Evolutionary conservation across 192 early-diverging fungal species (phyloP).

Genomic region (Coemansia sp.): DNA sequence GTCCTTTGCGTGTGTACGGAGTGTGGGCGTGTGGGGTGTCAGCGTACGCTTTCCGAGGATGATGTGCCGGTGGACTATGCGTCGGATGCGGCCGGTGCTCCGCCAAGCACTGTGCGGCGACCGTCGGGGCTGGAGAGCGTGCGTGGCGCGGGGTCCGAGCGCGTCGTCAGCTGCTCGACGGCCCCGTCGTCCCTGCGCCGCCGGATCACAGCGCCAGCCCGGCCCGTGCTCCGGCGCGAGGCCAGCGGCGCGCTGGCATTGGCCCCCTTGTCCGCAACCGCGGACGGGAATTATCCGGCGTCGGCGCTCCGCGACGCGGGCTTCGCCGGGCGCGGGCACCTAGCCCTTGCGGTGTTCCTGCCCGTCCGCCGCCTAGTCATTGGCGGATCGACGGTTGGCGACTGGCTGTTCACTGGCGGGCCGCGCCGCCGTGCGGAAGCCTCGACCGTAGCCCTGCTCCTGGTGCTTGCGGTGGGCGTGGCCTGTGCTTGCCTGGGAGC

Average conservation of each 20-base stretch:
- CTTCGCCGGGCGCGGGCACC: background rate
- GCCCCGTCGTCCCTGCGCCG: background rate
- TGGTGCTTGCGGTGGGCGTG: slow-evolving; percentile 1
- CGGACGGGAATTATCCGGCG: background rate
- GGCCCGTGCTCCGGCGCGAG: background rate
- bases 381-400: background rate
- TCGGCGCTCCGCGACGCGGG: no score
- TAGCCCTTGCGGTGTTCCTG: slow-evolving; percentile 25
- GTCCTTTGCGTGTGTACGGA: slow-evolving; percentile 3
- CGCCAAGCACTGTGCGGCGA: background rate
- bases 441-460: slow-evolving; percentile 11
- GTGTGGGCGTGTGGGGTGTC: slow-evolving; percentile 15
- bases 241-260: background rate
- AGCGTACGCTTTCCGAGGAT: background rate
- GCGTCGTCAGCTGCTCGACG: background rate
- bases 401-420: no score
- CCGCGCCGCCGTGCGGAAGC: background rate
- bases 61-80: slow-evolving; percentile 3
- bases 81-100: slow-evolving; percentile 6
- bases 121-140: background rate
- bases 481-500: slow-evolving; percentile 9
- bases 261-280: background rate
- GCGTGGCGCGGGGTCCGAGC: background rate
- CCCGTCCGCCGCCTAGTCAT: slow-evolving; percentile 35
- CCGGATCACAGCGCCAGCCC: background rate